Percentiles rank a stretch among this genome's conserved stretches.
Evolutionary conservation across 73 alveolate genomes (phyloP).

Genomic region (Halteria grandinella): DNA sequence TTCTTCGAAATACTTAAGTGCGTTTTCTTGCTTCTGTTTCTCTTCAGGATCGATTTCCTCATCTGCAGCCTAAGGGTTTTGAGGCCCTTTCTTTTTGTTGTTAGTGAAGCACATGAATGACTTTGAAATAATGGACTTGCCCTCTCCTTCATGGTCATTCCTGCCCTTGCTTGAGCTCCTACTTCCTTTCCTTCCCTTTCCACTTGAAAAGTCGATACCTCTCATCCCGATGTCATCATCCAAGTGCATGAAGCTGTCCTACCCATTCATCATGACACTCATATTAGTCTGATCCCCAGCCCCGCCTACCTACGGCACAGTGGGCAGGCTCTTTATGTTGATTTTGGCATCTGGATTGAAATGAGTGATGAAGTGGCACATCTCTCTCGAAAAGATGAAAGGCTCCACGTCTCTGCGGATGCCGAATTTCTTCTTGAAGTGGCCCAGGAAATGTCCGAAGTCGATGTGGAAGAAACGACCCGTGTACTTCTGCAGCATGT

Average conservation of each 20-base stretch:
- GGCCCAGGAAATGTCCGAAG: slow-evolving; percentile 98
- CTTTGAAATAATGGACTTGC: neutral
- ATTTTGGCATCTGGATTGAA: neutral
- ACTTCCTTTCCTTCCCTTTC: neutral
- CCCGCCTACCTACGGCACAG: neutral
- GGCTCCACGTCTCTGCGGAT: slow-evolving; percentile 94
- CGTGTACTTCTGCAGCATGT: slow-evolving; percentile 82
- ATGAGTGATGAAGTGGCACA: slow-evolving; percentile 80
- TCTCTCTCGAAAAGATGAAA: slow-evolving; percentile 82
- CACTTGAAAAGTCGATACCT: neutral
- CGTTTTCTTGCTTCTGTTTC: slow-evolving; percentile 69
- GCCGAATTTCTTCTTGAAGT: slow-evolving; percentile 91
- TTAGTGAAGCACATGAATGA: neutral
- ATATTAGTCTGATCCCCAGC: neutral
- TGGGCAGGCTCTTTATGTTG: neutral
- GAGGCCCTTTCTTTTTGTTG: neutral
- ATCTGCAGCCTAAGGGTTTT: neutral
- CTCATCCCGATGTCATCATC: neutral
- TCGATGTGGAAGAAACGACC: slow-evolving; percentile 98
- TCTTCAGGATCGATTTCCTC: neutral
- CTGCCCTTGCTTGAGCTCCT: neutral
- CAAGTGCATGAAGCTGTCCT: neutral
- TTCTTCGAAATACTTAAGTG: slow-evolving; percentile 74
- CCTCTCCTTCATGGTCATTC: neutral
- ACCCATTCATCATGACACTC: neutral